Conservation (phyloP, 1,284 basidiomycete genomes). For the Trametes pubescens region DNA sequence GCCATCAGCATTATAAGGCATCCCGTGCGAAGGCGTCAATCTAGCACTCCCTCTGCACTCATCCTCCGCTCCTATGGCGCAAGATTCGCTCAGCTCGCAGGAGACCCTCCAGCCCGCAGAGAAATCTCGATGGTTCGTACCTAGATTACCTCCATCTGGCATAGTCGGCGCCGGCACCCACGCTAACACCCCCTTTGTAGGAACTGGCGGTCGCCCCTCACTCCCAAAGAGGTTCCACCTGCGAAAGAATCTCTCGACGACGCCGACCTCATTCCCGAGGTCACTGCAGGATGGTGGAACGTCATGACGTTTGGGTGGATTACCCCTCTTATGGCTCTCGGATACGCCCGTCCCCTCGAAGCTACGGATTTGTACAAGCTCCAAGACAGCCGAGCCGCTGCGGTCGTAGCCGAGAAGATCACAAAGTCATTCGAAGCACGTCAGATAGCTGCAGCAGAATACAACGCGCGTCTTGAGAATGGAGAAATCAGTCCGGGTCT, state of each 20-base stretch:
- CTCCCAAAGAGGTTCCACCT: slow-evolving; percentile 50
- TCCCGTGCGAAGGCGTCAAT: not conserved
- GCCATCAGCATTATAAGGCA: slow-evolving; percentile 2
- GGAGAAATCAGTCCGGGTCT: slow-evolving; percentile 71
- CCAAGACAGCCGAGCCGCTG: slow-evolving; percentile 66
- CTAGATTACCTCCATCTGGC: not conserved
- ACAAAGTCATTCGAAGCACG: slow-evolving; percentile 71
- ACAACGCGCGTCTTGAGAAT: slow-evolving; percentile 71
- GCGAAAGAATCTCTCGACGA: slow-evolving; percentile 62
- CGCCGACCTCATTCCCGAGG: slow-evolving; percentile 59
- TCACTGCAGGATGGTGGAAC: slow-evolving; percentile 57
- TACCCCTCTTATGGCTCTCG: slow-evolving; percentile 71
- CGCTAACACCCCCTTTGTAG: slow-evolving; percentile 12
- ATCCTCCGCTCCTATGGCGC: slow-evolving; percentile 19
- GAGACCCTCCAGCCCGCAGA: slow-evolving; percentile 21
- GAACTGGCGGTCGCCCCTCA: slow-evolving; percentile 33
- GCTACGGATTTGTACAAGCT: slow-evolving; percentile 88
- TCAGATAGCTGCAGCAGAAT: slow-evolving; percentile 65
- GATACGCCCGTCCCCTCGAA: slow-evolving; percentile 83
- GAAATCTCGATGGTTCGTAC: slow-evolving; percentile 25
- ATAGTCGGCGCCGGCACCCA: not conserved
- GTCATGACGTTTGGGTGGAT: slow-evolving; percentile 78
- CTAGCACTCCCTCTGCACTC: slow-evolving; percentile 6
- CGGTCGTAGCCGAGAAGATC: slow-evolving; percentile 69
- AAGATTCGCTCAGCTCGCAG: slow-evolving; percentile 21